These are phyloP conservation scores for Comarum palustre DNA, from an alignment of 306 rosid species.

Conservation along the genomic window DNA sequence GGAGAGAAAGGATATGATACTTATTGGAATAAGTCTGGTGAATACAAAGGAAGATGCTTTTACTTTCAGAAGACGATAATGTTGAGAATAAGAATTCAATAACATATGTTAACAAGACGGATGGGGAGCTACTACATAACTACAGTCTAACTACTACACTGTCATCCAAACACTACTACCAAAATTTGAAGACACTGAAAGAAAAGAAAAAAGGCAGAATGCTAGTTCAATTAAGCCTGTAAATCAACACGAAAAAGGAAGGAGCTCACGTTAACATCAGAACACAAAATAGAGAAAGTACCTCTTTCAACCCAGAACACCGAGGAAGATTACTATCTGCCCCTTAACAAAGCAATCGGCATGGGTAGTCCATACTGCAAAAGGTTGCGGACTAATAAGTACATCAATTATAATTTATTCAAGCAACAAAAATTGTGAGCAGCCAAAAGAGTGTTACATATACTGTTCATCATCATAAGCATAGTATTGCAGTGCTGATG, in stretches of 20 bases:
- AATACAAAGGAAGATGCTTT: background rate
- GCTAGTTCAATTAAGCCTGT: background rate
- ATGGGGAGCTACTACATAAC: background rate
- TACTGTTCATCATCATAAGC: background rate
- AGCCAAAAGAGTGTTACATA: background rate
- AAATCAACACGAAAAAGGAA: background rate
- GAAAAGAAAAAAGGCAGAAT: background rate
- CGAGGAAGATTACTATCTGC: conserved; percentile 98
- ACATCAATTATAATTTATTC: background rate
- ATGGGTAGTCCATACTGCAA: conserved; percentile 78
- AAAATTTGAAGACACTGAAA: background rate
- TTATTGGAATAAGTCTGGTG: background rate
- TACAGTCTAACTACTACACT: background rate
- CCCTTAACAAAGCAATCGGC: conserved; percentile 76
- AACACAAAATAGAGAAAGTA: conserved; percentile 19
- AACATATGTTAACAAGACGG: background rate
- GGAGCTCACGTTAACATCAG: background rate
- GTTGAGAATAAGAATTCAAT: background rate
- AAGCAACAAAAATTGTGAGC: too few species aligned
- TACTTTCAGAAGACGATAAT: background rate
- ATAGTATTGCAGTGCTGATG: background rate
- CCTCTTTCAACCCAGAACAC: conserved; percentile 91
- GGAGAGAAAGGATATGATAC: background rate
- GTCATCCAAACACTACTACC: background rate
- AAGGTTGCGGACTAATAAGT: conserved; percentile 31